These are phyloP conservation scores for Pueraria montana DNA, from an alignment of 306 rosid genomes.

Conservation along the genomic window DNA sequence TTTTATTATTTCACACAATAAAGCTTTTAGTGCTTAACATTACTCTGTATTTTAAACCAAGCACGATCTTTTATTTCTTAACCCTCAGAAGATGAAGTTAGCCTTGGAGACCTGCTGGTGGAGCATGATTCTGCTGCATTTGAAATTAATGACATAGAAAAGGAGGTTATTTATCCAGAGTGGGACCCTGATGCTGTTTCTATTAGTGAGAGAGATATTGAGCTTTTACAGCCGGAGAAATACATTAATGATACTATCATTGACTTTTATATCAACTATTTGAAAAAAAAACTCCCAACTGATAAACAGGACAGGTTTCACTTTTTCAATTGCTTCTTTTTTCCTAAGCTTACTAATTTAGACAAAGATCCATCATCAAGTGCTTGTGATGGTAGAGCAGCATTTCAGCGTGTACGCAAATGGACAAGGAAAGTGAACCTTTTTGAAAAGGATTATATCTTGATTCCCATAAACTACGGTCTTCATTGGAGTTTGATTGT, in stretches of 20 bases:
- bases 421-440: slow-evolving; percentile 79
- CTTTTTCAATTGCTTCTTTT: slow-evolving; percentile 85
- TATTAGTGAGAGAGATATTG: too few relatives aligned
- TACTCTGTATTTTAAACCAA: too few relatives aligned
- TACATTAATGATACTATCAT: too few relatives aligned
- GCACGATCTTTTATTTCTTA: too few relatives aligned
- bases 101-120: slow-evolving; percentile 46
- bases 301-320: slow-evolving; percentile 61
- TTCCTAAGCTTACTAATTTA: slow-evolving; percentile 81
- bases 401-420: slow-evolving; percentile 72
- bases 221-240: too few relatives aligned
- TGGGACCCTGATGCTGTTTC: too few relatives aligned
- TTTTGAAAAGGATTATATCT: slow-evolving; percentile 73
- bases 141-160: slow-evolving; percentile 34
- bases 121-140: slow-evolving; percentile 45
- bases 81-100: slow-evolving; percentile 52
- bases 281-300: slow-evolving; percentile 61
- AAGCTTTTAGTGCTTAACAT: too few relatives aligned
- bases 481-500: slow-evolving; percentile 85
- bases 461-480: slow-evolving; percentile 79
- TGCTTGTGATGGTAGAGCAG: slow-evolving; percentile 69
- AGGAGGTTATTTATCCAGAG: too few relatives aligned
- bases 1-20: too few relatives aligned
- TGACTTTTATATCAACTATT: slow-evolving; percentile 38
- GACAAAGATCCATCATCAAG: slow-evolving; percentile 72